Evolutionary conservation across 2,329 filamentous ascomycete genomes (phyloP).

Genomic region (Fusarium begoniae): DNA sequence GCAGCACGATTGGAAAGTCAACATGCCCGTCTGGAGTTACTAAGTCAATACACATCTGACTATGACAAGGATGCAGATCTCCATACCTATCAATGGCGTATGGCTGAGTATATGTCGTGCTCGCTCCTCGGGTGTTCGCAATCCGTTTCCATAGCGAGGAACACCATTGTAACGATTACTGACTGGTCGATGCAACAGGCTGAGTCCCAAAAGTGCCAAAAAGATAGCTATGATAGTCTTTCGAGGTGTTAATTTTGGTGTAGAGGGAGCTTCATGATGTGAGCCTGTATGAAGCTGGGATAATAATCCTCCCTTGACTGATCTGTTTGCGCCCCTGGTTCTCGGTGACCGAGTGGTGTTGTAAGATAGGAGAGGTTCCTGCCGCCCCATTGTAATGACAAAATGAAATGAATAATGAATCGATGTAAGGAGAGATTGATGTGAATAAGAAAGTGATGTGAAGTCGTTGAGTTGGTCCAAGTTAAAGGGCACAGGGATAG

Average conservation of each 20-base stretch:
- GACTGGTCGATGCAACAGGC: constrained; percentile 41
- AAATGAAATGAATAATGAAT: not conserved
- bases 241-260: constrained; percentile 39
- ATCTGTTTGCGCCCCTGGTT: constrained; percentile 23
- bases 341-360: constrained; percentile 23
- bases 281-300: constrained; percentile 32
- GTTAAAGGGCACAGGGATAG: constrained; percentile 20
- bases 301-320: constrained; percentile 30
- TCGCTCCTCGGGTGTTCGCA: constrained; percentile 54
- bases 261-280: constrained; percentile 29
- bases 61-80: not conserved
- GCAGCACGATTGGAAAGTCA: constrained; percentile 81
- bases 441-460: not conserved
- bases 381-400: constrained; percentile 27
- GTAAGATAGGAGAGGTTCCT: constrained; percentile 35
- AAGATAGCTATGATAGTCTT: constrained; percentile 38
- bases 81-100: constrained; percentile 61
- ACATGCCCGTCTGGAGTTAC: constrained; percentile 81
- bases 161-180: constrained; percentile 36
- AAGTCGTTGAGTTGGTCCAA: not conserved
- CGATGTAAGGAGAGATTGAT: not conserved
- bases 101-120: constrained; percentile 56
- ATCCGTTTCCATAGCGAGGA: constrained; percentile 40
- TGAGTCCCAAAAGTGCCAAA: constrained; percentile 41
- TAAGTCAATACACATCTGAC: not conserved